These are phyloP conservation scores for Testicularia cyperi DNA, from an alignment of 1,284 basidiomycete genomes.

Conservation along the genomic window DNA sequence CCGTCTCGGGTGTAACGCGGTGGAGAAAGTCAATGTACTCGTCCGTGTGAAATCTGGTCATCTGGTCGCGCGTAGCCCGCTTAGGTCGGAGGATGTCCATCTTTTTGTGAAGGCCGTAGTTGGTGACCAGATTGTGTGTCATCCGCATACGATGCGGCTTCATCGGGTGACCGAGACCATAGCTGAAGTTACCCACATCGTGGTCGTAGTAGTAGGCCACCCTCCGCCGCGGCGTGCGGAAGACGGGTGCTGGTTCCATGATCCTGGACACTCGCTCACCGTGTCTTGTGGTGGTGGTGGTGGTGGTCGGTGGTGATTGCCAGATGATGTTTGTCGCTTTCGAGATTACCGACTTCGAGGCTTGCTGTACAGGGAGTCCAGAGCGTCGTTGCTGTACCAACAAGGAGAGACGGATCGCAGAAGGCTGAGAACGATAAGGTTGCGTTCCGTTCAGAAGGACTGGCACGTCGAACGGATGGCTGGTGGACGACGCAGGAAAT, in stretches of 20 bases:
- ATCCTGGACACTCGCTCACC: not conserved
- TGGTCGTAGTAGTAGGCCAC: constrained; percentile 58
- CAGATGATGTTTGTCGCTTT: constrained; percentile 1
- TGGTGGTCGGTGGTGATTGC: not conserved
- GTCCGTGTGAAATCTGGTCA: constrained; percentile 95
- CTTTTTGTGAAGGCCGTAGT: constrained; percentile 83
- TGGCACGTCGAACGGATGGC: too few species aligned
- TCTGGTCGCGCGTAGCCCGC: constrained; percentile 75
- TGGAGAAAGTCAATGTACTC: constrained; percentile 92
- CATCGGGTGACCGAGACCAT: constrained; percentile 87
- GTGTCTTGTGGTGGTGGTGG: not conserved
- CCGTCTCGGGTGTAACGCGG: constrained; percentile 72
- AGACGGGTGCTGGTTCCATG: constrained; percentile 47
- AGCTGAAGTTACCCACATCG: constrained; percentile 80
- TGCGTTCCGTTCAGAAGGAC: too few species aligned
- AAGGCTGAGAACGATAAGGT: too few species aligned
- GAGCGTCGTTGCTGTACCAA: too few species aligned
- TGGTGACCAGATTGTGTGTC: constrained; percentile 85
- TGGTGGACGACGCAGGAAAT: too few species aligned
- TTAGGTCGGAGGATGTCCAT: constrained; percentile 86
- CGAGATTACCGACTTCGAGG: too few species aligned
- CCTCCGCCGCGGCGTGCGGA: constrained; percentile 35
- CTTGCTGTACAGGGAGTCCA: too few species aligned
- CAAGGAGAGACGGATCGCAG: too few species aligned
- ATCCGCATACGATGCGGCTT: constrained; percentile 70